Evolutionary conservation across 352 stramenopile genomes (phyloP), one percentile per base, ranked within the genome.

Genomic region (Pythium brachiatum): DNA sequence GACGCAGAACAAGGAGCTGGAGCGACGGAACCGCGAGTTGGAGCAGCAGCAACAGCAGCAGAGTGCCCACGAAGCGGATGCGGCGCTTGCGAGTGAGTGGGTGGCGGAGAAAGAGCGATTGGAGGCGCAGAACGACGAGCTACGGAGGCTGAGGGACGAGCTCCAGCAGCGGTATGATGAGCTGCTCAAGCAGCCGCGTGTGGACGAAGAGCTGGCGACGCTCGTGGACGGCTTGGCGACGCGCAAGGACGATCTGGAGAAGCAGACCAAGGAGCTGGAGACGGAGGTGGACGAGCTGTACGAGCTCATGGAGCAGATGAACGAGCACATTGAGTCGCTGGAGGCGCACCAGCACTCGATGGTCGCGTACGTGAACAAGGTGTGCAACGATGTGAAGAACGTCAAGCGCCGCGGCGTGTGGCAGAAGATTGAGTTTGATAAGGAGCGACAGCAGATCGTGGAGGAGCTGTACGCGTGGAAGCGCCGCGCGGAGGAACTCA

Each of bases 391-490:
- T 44, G 53, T 70, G 39, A 64, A 65, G 56, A 70, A 48, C 16
- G 56, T 70, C 52, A 70, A 70, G 46, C 56, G 63, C 7, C 63
- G 63, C n/a, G 41, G 52, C 26, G 63, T 70, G 50, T 65, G 63
- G 63, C 56, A 70, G 44, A 70, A 70, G 43, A 70, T 70, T 21
- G 63, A 70, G 57, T 65, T 53, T n/a, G 63, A 70, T 34, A 70
- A 70, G 52, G 63, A 70, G 43, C 63, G 63, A 6, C 63, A 70
- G 57, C 57, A 62, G 25, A 34, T 70, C 8, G 63, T 70, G 7
- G 63, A 70, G 36, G 63, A 70, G 34, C 51, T 70, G n/a, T 60
- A 70, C 32, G 46, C 53, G 39, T 70, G 63, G 63, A 70, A 70
- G 46, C 56, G 51, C 13, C 29, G 44, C 7, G 52, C 63, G 2